Evolutionary conservation across 2,329 filamentous ascomycete species (phyloP), one percentile per base, ranked within the genome.

Genomic region (Dryadomyces quercus-mongolicae): DNA sequence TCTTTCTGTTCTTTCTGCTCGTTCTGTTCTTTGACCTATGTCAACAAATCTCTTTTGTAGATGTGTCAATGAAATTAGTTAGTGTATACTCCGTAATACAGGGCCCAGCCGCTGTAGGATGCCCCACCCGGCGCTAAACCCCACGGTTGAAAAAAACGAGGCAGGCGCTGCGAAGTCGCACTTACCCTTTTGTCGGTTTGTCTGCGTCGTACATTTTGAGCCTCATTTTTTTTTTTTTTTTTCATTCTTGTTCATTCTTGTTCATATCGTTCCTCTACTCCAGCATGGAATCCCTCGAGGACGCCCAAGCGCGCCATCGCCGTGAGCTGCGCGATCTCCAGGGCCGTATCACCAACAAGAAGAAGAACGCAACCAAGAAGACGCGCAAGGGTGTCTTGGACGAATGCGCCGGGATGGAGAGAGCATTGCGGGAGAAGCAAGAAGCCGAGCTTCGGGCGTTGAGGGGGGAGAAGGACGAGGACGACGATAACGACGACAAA

Each of bases 291-390:
- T 71, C 75, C 10, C 81, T 93, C 69, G 91, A 96, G 57, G 83
- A 87, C 58, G 72, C 93, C 54, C 84, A 88, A 62, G 74, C 82
- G 42, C 85, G 84, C 49, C 93, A 98, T 67, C 84, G 88, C 63
- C 93, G 88, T 69, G 92, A 98, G 71, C 83, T 86, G 67, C 85
- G 84, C 62, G 92, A 97, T 57, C 77, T 98, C 25, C 88, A 95
- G 67, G 79, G 82, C 51, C 84, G 85, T 56, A 83, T 94, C 64
- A 96, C 88, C 5, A 90, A 86, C 71, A 97, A 96, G 77, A 98
- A 96, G 76, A 97, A 96, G 75, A 85, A 87, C 71, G 91, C 93
- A 16, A 94, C 86, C 49, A 98, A 97, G 71, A 89, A 82, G 81
- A 91, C 77, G 61, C 81, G 73, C 63, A 88, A 85, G 66, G 83